Conservation (phyloP, 495 filamentous ascomycete genomes). For the Annulohypoxylon bovei region DNA sequence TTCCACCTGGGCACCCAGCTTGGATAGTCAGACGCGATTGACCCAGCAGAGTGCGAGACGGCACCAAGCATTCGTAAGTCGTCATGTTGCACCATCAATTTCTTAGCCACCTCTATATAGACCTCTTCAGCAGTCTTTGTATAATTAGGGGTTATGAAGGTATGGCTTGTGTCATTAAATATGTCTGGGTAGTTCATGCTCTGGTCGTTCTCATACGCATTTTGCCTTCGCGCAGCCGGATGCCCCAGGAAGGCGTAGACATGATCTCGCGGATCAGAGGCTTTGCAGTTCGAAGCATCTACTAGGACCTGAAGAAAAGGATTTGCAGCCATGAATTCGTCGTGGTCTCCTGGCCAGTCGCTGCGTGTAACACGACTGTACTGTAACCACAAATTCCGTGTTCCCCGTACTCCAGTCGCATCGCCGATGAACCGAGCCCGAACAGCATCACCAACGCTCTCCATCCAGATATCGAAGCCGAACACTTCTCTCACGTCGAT, state of each 20-base stretch:
- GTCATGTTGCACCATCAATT: background rate
- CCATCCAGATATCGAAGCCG: constrained; percentile 7
- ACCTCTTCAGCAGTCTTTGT: background rate
- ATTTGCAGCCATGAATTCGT: background rate
- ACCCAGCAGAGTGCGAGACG: background rate
- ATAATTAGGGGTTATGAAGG: background rate
- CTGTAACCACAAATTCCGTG: constrained; percentile 2
- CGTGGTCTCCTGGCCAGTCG: background rate
- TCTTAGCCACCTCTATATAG: background rate
- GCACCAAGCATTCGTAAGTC: constrained; percentile 4
- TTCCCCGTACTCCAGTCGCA: background rate
- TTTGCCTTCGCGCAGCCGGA: background rate
- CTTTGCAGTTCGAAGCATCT: constrained; percentile 6
- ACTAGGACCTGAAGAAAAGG: background rate
- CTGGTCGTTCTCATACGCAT: constrained; percentile 4
- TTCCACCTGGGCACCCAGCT: constrained; percentile 8
- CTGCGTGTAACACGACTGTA: background rate
- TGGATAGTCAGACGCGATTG: background rate
- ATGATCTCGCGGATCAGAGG: background rate
- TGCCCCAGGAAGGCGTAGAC: constrained; percentile 5
- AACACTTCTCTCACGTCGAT: constrained; percentile 1
- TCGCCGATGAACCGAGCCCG: constrained; percentile 1
- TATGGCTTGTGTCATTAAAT: background rate
- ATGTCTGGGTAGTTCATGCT: constrained; percentile 1
- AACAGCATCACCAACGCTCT: background rate